Evolutionary conservation across 208 protist genomes (phyloP), one percentile per base, ranked within the genome.

Genomic region (Acanthamoeba triangularis): DNA sequence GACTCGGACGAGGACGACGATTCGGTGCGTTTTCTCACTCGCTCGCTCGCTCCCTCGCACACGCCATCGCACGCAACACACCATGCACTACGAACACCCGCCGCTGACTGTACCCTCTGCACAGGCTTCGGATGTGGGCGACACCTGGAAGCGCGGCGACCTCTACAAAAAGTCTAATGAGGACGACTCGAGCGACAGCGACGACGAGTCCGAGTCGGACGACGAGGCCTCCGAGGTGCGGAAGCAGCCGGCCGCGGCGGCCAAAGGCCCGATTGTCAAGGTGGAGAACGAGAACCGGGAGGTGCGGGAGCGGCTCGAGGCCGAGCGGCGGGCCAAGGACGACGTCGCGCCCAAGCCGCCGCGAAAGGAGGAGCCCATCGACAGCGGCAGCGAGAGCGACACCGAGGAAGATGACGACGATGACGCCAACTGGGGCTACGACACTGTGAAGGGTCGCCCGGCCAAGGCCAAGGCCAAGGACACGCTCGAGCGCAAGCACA

Each of bases 131-230:
- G 80, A 88, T 3, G 33, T 88, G 23, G 80, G 80, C 13, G 80
- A 88, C 44, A 88, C 80, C 13, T 88, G 80, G 80, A 88, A 88
- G 80, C 80, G 80, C 16, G 80, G 80, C 4, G 47, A 88, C 33
- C 2, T 88, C 20, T 88, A 88, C 80, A 61, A 88, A 30, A 88
- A 88, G 20, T 16, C 14, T 3, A 52, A 33, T 16, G 80, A 25
- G 13, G 80, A 88, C 14, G 80, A 88, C 41, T 76, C 67, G 30
- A 76, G 67, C 33, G 80, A 88, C 1, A 88, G 80, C 52, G 80
- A 88, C 44, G 80, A 88, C 52, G 80, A 88, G 52, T 52, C 80
- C n/a, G 72, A 80, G 6, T 37, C 30, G 35, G 72, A 80, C 72
- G 80, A 88, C n/a, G 52, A 88, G 80, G 52, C 25, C 4, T 35